Evolutionary conservation across 1,284 basidiomycete species (phyloP).

Genomic region (Coriolopsis trogii): DNA sequence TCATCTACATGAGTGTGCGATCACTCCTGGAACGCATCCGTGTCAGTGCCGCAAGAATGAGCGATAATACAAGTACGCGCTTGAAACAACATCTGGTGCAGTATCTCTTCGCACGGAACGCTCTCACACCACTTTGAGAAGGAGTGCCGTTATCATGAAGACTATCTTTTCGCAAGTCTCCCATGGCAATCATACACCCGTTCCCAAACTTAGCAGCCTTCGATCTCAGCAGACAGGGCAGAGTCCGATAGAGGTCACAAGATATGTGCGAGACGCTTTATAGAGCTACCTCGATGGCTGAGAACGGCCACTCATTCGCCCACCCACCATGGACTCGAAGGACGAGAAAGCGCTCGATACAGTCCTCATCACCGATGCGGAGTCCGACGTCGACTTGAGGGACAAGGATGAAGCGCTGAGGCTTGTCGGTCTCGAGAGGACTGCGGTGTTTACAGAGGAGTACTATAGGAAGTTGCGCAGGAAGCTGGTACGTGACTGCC

Average conservation of each 20-base stretch:
- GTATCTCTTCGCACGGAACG: background rate
- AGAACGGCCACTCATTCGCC: no score
- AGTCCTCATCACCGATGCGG: conserved; percentile 10
- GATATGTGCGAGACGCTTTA: conserved; percentile 1
- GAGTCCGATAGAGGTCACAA: conserved; percentile 3
- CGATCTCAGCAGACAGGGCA: background rate
- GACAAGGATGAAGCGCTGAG: conserved; percentile 63
- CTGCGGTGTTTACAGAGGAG: conserved; percentile 59
- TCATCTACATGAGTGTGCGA: background rate
- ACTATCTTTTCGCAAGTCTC: background rate
- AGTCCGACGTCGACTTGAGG: conserved; percentile 36
- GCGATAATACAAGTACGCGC: no score
- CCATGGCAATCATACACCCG: background rate
- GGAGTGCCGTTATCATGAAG: background rate
- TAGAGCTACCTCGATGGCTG: background rate
- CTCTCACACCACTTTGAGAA: background rate
- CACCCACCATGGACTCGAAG: conserved; percentile 8
- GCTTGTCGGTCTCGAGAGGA: conserved; percentile 56
- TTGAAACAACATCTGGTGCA: no score
- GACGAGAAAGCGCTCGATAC: conserved; percentile 15
- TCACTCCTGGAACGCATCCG: background rate
- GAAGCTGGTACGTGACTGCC: conserved; percentile 50
- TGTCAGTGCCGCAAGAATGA: no score
- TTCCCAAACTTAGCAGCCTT: background rate
- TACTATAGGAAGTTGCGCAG: conserved; percentile 56